These are phyloP conservation scores for Dactylellina sp. DNA, from an alignment of 2,329 filamentous ascomycete genomes.

Conservation along the genomic window DNA sequence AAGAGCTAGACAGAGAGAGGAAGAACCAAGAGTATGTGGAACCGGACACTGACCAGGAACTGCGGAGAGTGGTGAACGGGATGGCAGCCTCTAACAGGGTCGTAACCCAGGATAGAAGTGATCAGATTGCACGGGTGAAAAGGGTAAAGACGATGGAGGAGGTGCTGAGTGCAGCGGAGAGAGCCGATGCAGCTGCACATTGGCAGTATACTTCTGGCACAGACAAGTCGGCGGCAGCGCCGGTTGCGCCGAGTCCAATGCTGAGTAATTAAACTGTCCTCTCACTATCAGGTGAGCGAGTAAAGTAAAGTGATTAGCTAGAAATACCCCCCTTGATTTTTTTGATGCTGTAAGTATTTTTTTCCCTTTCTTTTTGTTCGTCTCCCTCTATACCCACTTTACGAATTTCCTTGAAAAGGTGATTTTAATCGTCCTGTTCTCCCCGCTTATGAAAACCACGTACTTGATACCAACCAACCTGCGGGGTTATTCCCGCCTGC, in stretches of 20 bases:
- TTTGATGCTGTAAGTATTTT: constrained; percentile 38
- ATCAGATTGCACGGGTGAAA: constrained; percentile 31
- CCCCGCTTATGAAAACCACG: neutral
- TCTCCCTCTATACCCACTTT: constrained; percentile 41
- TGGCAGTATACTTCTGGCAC: constrained; percentile 44
- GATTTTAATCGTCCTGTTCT: constrained; percentile 1
- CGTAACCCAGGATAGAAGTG: constrained; percentile 1
- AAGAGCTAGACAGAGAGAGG: constrained; percentile 38
- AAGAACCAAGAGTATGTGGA: constrained; percentile 49
- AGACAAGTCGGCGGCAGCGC: constrained; percentile 40
- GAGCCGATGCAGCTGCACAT: constrained; percentile 49
- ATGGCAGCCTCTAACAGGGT: constrained; percentile 11
- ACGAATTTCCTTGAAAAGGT: constrained; percentile 45
- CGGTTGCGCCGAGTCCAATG: constrained; percentile 52
- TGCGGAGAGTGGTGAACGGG: constrained; percentile 40
- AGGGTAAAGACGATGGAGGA: constrained; percentile 56
- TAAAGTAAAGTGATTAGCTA: constrained; percentile 24
- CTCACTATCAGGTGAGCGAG: constrained; percentile 10
- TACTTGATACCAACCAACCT: constrained; percentile 1
- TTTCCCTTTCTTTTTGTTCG: constrained; percentile 6
- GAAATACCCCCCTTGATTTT: constrained; percentile 37
- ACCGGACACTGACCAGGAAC: constrained; percentile 44
- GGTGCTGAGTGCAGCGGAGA: constrained; percentile 49
- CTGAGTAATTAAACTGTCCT: constrained; percentile 27
- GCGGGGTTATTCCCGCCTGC: neutral